These are phyloP conservation scores for Leonotis leonurus DNA, from an alignment of 257 asterid species.

Conservation along the genomic window DNA sequence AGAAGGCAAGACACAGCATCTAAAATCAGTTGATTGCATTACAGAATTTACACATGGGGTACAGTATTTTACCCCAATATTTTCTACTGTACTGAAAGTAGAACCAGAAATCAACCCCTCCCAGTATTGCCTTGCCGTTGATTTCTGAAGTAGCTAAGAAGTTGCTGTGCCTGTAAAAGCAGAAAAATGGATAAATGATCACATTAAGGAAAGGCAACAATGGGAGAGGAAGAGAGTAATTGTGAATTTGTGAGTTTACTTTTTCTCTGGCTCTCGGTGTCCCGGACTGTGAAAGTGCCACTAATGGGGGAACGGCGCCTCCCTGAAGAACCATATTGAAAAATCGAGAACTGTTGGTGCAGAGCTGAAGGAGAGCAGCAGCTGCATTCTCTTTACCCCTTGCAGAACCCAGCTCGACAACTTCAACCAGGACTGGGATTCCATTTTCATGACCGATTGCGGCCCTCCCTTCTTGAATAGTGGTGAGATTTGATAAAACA, in stretches of 20 bases:
- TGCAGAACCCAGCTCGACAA: constrained; percentile 79
- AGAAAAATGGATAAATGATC: background rate
- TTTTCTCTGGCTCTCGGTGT: constrained; percentile 84
- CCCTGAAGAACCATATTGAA: constrained; percentile 71
- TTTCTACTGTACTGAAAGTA: constrained; percentile 11
- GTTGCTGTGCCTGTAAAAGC: constrained; percentile 68
- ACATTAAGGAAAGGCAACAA: background rate
- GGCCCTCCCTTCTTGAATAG: constrained; percentile 63
- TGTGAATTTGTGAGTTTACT: constrained; percentile 25
- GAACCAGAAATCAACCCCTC: constrained; percentile 39
- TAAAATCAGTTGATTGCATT: constrained; percentile 11
- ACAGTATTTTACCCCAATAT: constrained; percentile 9
- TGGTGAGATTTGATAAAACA: constrained; percentile 70
- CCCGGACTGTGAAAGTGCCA: constrained; percentile 70
- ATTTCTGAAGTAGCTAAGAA: constrained; percentile 63
- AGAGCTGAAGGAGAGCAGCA: constrained; percentile 82
- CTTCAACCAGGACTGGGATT: constrained; percentile 75
- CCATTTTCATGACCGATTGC: constrained; percentile 67
- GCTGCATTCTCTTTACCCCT: constrained; percentile 94
- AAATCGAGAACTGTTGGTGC: constrained; percentile 57
- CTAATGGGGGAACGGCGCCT: constrained; percentile 87
- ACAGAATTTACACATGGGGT: constrained; percentile 22
- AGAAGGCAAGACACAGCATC: constrained; percentile 14
- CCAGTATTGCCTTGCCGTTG: constrained; percentile 72
- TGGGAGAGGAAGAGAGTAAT: background rate